Conservation (phyloP, 1,284 basidiomycete genomes). For the Coniophora puteana region DNA sequence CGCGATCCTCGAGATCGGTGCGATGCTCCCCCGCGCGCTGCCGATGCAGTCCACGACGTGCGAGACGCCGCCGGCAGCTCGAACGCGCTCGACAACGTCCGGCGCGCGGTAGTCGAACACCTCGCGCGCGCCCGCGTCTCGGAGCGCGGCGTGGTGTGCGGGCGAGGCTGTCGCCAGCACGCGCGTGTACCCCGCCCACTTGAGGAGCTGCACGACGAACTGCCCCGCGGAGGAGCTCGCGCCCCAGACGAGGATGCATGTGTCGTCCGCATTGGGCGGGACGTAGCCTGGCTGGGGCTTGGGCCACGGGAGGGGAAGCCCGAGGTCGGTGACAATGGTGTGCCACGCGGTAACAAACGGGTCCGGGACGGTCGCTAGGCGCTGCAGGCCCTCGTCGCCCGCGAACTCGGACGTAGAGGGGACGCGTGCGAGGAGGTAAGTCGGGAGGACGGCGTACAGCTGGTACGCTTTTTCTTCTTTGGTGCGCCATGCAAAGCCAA, state of each 20-base stretch:
- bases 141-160: conserved; percentile 43
- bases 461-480: too few species aligned
- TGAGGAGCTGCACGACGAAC: conserved; percentile 52
- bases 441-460: too few species aligned
- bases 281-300: conserved; percentile 29
- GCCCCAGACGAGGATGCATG: conserved; percentile 51
- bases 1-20: conserved; percentile 33
- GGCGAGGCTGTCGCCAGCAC: conserved; percentile 50
- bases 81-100: conserved; percentile 35
- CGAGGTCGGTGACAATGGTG: conserved; percentile 42
- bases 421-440: too few species aligned
- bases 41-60: conserved; percentile 43
- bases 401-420: too few species aligned
- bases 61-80: conserved; percentile 32
- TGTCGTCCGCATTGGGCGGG: conserved; percentile 29
- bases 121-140: conserved; percentile 42
- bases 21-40: conserved; percentile 35
- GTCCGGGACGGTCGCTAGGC: conserved; percentile 48
- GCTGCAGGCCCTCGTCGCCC: too few species aligned
- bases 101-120: conserved; percentile 50
- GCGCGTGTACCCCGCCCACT: conserved; percentile 46
- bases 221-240: conserved; percentile 54
- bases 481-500: too few species aligned
- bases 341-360: conserved; percentile 48
- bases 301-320: conserved; percentile 34